These are phyloP conservation scores for slime mould (Dictyostelium discoideum) DNA, from an alignment of 78 protist genomes.

Conservation along the genomic window DNA sequence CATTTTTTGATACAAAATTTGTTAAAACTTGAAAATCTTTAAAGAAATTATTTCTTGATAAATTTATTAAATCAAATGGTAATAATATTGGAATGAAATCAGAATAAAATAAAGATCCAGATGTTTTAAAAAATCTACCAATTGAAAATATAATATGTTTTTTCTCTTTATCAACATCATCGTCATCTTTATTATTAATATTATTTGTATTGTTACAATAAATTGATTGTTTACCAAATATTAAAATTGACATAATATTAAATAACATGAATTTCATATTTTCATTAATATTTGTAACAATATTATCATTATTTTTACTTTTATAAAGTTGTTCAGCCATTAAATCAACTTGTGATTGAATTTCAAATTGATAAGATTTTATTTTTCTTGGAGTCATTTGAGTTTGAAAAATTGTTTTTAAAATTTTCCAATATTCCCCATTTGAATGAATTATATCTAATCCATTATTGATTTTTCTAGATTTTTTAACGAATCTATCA, in stretches of 20 bases:
- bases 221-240: neutral
- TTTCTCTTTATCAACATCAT: neutral
- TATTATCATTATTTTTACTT: neutral
- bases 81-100: slow-evolving; percentile 7
- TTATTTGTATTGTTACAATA: neutral
- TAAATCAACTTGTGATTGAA: neutral
- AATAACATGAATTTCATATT: neutral
- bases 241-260: neutral
- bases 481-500: neutral
- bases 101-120: neutral
- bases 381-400: neutral
- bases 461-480: neutral
- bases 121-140: neutral
- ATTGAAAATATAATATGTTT: neutral
- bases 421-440: slow-evolving; percentile 19
- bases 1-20: neutral
- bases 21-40: neutral
- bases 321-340: neutral
- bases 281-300: neutral
- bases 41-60: neutral
- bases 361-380: neutral
- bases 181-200: neutral
- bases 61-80: neutral
- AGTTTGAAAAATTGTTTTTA: neutral
- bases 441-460: slow-evolving; percentile 3